Base-by-base conservation (phyloP, 129 eudicot species). In the Heracleum sosnowskyi region DNA sequence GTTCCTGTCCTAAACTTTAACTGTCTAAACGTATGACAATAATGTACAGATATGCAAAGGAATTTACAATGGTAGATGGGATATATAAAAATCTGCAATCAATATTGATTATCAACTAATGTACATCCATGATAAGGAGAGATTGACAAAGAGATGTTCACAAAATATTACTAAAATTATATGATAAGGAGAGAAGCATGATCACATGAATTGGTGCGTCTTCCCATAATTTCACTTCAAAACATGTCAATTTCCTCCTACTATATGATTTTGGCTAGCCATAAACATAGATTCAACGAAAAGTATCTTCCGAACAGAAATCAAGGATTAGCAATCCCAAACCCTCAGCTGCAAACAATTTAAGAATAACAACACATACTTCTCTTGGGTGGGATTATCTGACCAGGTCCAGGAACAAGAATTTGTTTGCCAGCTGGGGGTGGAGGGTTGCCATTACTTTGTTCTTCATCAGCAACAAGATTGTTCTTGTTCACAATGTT, bases 361-460 rank as follows among this genome's bases (percentile, higher is more conserved):
- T 68, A 80, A 44, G 82, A 86, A 28, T 87, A 81, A 88, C 98
- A 93, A 75, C 98, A 93, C 89, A 83, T 87, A 46, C 83, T 79
- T 68, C 86, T 91, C 90, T 86, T 93, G 49, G 85, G 96, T 28
- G 98, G 97, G 83, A 93, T 89, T 17, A 85, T 87, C 81, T 93
- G 98, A 17, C 85, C 98, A 20, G 98, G 98, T 28, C 98, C 98
- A 28, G 98, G 98, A 33, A 91, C 86, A 31, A 94, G 53, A 64
- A 94, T 94, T 88, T 91, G 90, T 89, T 94, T 91, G 24, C 98
- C 98, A 41, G 96, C 74, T 66, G 88, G 62, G 20, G 88, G 69
- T 28, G 84, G 87, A n/a, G 92, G 78, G 78, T 88, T 91, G 76
- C 88, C 93, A 31, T 89, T 93, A 26, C 82, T 73, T 79, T 80